phyloP scores from a whole-genome alignment of 768 basidiomycete species.

The Leccinum incarnatum region DNA sequence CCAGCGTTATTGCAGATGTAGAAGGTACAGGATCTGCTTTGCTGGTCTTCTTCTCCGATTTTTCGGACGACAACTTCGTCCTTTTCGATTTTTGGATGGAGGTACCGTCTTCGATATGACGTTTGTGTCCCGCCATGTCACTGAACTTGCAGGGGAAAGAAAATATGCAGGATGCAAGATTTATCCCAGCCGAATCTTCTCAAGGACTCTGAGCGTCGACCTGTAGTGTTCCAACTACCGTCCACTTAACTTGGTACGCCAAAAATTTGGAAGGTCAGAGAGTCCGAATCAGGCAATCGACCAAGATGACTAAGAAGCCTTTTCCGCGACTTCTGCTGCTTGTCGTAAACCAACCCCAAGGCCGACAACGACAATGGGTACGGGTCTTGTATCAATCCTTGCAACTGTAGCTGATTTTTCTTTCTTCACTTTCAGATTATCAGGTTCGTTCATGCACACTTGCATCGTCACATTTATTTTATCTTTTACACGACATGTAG shows the following conservation, averaged over 20 bases:
- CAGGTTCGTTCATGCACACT: conserved; percentile 46
- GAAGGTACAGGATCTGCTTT: conserved; percentile 31
- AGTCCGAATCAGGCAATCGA: conserved; percentile 16
- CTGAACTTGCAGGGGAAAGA: background rate
- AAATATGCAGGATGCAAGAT: background rate
- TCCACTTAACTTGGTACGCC: no score
- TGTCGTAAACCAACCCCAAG: conserved; percentile 7
- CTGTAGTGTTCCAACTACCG: background rate
- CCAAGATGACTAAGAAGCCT: background rate
- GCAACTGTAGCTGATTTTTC: conserved; percentile 6
- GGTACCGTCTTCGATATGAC: conserved; percentile 52
- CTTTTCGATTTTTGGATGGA: conserved; percentile 58
- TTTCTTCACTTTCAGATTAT: conserved; percentile 47
- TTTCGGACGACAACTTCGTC: conserved; percentile 42
- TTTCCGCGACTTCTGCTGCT: background rate
- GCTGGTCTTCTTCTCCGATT: conserved; percentile 23
- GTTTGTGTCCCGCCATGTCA: conserved; percentile 54
- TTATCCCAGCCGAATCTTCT: background rate
- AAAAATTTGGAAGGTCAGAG: background rate
- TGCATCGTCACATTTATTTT: background rate
- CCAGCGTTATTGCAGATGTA: conserved; percentile 42
- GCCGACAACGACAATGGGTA: conserved; percentile 31
- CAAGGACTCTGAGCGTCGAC: background rate
- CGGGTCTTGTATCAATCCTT: background rate
- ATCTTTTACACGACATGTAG: conserved; percentile 37